phyloP scores from a whole-genome alignment of 2,329 filamentous ascomycete genomes.

The Trichoderma pleuroti region DNA sequence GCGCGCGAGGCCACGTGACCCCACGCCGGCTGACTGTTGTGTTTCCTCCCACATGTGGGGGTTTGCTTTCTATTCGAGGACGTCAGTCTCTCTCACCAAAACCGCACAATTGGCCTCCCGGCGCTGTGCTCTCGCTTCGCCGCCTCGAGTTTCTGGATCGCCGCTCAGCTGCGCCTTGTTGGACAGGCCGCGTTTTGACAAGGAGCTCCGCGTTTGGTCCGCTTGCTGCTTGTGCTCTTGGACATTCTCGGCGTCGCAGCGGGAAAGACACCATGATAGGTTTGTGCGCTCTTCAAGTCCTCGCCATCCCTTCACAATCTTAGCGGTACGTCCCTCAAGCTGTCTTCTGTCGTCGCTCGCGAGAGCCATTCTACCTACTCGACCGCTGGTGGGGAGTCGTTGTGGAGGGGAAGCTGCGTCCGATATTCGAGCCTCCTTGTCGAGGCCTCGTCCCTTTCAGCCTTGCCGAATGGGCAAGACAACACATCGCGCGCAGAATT shows the following conservation, averaged over 20 bases:
- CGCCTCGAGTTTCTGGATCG: slow-evolving; percentile 18
- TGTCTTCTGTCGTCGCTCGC: not conserved
- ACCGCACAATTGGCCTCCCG: slow-evolving; percentile 7
- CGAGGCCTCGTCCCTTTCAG: not conserved
- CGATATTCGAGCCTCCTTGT: not conserved
- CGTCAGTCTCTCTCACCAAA: slow-evolving; percentile 21
- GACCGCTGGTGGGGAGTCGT: not conserved
- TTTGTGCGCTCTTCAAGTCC: slow-evolving; percentile 35
- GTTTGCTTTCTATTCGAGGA: slow-evolving; percentile 2
- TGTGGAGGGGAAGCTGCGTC: not conserved
- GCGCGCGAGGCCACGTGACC: slow-evolving; percentile 11
- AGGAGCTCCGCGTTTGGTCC: slow-evolving; percentile 16
- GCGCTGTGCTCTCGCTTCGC: slow-evolving; percentile 16
- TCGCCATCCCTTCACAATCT: slow-evolving; percentile 34
- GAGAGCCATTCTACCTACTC: too few species aligned
- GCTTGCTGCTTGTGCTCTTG: slow-evolving; percentile 24
- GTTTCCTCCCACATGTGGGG: slow-evolving; percentile 14
- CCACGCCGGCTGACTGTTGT: slow-evolving; percentile 15
- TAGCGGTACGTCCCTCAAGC: slow-evolving; percentile 36
- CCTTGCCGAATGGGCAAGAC: not conserved
- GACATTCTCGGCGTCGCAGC: slow-evolving; percentile 23
- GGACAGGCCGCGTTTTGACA: not conserved
- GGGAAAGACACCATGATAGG: slow-evolving; percentile 42
- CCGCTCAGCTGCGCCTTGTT: slow-evolving; percentile 4
- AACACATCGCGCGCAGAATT: not conserved